Evolutionary conservation across 805 yeast species (phyloP).

Genomic region (Cyberlindnera sargentensis): DNA sequence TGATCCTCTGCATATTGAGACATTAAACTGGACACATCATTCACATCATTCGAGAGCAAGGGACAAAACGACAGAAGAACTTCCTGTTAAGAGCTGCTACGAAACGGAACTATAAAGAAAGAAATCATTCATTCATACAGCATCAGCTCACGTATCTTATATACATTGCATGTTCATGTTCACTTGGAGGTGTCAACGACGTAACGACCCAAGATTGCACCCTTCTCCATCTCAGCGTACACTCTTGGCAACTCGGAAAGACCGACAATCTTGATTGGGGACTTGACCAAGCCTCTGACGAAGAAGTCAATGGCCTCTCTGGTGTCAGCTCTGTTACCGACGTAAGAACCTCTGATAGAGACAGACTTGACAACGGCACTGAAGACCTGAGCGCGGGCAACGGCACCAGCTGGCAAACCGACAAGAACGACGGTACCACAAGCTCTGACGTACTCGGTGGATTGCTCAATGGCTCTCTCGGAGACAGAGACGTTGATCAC

Average conservation of each 20-base stretch:
- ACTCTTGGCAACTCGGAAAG: constrained; percentile 45
- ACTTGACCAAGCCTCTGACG: constrained; percentile 52
- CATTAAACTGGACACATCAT: too few species aligned
- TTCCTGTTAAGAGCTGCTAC: too few species aligned
- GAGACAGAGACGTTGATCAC: constrained; percentile 51
- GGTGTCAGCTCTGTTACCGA: constrained; percentile 30
- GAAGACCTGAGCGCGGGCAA: constrained; percentile 39
- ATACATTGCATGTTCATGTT: neutral
- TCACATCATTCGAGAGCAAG: too few species aligned
- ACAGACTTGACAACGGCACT: constrained; percentile 42
- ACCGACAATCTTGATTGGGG: constrained; percentile 54
- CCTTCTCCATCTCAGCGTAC: constrained; percentile 48
- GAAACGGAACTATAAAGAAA: too few species aligned
- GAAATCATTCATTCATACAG: neutral
- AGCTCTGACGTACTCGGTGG: constrained; percentile 46
- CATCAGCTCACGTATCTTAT: neutral
- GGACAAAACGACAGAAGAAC: too few species aligned
- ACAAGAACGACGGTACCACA: constrained; percentile 58
- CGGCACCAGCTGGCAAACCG: constrained; percentile 51
- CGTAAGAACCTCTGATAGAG: constrained; percentile 33
- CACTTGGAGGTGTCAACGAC: constrained; percentile 71
- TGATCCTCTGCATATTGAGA: neutral
- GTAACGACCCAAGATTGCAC: constrained; percentile 64
- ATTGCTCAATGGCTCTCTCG: constrained; percentile 42
- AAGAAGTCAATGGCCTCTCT: constrained; percentile 67